Conservation (phyloP, 2,329 filamentous ascomycete species). For the Sporothrix brasiliensis region DNA sequence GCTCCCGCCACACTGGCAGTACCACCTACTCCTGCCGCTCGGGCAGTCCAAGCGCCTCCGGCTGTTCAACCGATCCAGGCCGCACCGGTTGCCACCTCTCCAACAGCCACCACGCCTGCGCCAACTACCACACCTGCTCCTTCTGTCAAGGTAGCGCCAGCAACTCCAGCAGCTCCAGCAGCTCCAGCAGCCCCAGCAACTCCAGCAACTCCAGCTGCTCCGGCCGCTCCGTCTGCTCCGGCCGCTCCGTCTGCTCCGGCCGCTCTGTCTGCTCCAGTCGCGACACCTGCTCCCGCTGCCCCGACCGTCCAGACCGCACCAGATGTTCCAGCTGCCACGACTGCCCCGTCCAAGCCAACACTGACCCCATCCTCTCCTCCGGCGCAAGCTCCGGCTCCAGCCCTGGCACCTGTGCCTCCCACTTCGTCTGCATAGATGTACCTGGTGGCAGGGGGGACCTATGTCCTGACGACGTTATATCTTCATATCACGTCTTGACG, state of each 20-base stretch:
- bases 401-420: neutral
- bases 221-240: neutral
- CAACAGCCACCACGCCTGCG: neutral
- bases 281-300: neutral
- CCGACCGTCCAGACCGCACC: neutral
- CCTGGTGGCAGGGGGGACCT: neutral
- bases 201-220: no score
- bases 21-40: neutral
- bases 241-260: neutral
- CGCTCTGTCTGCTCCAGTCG: neutral
- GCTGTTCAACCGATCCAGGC: neutral
- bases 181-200: neutral
- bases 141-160: neutral
- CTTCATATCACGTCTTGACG: neutral
- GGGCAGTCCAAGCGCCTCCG: neutral
- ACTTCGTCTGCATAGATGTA: neutral
- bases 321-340: neutral
- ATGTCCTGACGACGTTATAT: neutral
- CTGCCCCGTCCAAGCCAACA: neutral
- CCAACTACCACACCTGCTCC: neutral
- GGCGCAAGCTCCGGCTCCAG: neutral
- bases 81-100: no score
- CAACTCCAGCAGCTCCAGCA: neutral
- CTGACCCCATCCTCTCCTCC: neutral
- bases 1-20: neutral